Percentiles rank a stretch among this genome's conserved stretches.
Evolutionary conservation across 306 rosid genomes (phyloP).

Genomic region (Trifolium dubium): DNA sequence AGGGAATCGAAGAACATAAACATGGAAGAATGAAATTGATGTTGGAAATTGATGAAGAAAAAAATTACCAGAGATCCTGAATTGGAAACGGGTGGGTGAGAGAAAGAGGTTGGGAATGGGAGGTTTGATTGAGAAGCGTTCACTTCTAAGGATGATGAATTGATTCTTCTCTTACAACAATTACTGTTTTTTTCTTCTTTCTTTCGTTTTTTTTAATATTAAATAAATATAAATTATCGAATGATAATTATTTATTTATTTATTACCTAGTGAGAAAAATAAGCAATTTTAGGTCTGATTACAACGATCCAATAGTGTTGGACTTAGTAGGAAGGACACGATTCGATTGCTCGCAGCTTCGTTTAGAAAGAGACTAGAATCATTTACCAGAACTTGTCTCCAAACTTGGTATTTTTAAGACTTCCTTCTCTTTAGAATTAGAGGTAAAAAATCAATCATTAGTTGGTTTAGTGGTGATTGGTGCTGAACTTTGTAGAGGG

Average conservation of each 20-base stretch:
- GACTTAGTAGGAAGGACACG: too few relatives aligned
- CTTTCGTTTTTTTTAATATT: background rate
- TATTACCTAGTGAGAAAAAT: background rate
- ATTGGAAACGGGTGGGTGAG: constrained; percentile 27
- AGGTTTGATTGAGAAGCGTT: constrained; percentile 32
- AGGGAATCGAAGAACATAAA: background rate
- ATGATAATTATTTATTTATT: background rate
- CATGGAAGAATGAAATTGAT: constrained; percentile 1
- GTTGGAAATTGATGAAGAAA: background rate
- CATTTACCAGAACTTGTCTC: too few relatives aligned
- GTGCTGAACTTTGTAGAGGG: too few relatives aligned
- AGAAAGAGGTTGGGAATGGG: background rate
- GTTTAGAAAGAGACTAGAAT: too few relatives aligned
- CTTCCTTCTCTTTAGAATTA: too few relatives aligned
- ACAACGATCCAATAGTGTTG: too few relatives aligned
- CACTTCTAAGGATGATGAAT: constrained; percentile 2
- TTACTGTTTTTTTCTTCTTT: constrained; percentile 1
- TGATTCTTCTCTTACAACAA: constrained; percentile 19
- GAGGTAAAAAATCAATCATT: too few relatives aligned
- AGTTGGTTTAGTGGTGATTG: too few relatives aligned
- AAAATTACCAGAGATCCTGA: constrained; percentile 57
- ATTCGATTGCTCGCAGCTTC: too few relatives aligned
- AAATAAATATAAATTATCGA: background rate
- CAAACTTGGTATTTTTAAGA: too few relatives aligned
- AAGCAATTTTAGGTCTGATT: too few relatives aligned